Conservation (phyloP, 768 basidiomycete species). For the Mycena rosella region DNA sequence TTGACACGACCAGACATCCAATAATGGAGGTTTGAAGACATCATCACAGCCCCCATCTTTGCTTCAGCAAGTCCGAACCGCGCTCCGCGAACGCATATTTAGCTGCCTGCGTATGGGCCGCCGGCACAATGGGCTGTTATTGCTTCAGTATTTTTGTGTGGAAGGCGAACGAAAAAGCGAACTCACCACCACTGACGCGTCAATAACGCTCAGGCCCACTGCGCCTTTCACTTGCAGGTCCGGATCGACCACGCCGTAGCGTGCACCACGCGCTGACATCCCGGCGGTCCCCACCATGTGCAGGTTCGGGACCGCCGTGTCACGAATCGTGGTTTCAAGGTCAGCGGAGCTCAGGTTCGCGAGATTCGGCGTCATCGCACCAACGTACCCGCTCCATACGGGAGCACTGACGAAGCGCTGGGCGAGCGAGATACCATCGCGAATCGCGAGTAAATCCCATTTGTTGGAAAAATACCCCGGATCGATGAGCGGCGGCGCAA, state of each 20-base stretch:
- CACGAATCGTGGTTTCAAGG: conserved; percentile 10
- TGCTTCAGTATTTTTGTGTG: neutral
- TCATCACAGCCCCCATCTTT: conserved; percentile 10
- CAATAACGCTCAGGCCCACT: conserved; percentile 12
- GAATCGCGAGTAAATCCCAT: conserved; percentile 38
- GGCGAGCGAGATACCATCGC: conserved; percentile 23
- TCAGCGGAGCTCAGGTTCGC: conserved; percentile 4
- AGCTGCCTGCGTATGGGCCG: conserved; percentile 9
- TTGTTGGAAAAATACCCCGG: conserved; percentile 51
- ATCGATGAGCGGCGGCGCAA: conserved; percentile 58
- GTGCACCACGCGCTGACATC: conserved; percentile 18
- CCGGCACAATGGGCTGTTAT: conserved; percentile 16
- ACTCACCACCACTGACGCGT: conserved; percentile 21
- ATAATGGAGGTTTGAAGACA: conserved; percentile 12
- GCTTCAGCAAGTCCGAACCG: conserved; percentile 15
- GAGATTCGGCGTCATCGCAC: conserved; percentile 3
- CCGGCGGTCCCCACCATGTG: conserved; percentile 20
- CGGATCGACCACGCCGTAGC: conserved; percentile 14
- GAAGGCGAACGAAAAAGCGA: neutral
- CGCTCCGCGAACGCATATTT: conserved; percentile 21
- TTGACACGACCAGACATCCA: conserved; percentile 7
- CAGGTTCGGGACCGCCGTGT: neutral
- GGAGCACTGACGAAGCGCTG: conserved; percentile 6
- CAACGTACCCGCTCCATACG: conserved; percentile 9
- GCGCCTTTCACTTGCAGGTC: conserved; percentile 20